Evolutionary conservation across 192 early-diverging fungal genomes (phyloP).

Genomic region (Coemansia erecta): DNA sequence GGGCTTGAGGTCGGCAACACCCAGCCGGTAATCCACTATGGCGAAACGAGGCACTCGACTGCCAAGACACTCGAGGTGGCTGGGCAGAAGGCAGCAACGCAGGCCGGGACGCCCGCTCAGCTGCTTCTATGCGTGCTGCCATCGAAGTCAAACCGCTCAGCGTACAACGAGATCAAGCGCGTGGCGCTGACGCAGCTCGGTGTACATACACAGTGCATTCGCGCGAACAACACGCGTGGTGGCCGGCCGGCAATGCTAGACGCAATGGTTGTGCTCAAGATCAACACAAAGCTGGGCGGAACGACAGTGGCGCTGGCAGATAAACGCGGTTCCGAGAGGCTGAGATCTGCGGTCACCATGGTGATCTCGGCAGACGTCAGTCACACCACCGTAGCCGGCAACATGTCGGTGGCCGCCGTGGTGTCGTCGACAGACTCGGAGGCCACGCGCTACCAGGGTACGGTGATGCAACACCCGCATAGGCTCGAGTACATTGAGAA

Average conservation of each 20-base stretch:
- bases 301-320: constrained; percentile 32
- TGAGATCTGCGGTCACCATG: constrained; percentile 29
- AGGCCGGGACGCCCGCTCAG: neutral
- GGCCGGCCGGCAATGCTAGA: constrained; percentile 21
- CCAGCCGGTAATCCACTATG: constrained; percentile 15
- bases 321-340: too few relatives aligned
- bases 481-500: constrained; percentile 37
- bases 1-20: constrained; percentile 22
- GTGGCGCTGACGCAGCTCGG: constrained; percentile 51
- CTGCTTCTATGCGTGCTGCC: constrained; percentile 35
- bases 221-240: constrained; percentile 9
- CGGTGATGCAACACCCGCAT: constrained; percentile 38
- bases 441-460: constrained; percentile 26
- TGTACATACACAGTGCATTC: constrained; percentile 55
- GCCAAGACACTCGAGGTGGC: constrained; percentile 1
- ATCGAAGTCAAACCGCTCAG: neutral
- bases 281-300: constrained; percentile 68
- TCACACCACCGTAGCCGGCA: constrained; percentile 45
- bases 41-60: neutral
- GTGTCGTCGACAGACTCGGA: constrained; percentile 35
- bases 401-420: constrained; percentile 52
- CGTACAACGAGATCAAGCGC: constrained; percentile 58
- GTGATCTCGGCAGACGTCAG: constrained; percentile 60
- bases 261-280: constrained; percentile 50
- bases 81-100: neutral